Conservation (phyloP, 2,329 filamentous ascomycete genomes). For the Hypoxylon sp. region DNA sequence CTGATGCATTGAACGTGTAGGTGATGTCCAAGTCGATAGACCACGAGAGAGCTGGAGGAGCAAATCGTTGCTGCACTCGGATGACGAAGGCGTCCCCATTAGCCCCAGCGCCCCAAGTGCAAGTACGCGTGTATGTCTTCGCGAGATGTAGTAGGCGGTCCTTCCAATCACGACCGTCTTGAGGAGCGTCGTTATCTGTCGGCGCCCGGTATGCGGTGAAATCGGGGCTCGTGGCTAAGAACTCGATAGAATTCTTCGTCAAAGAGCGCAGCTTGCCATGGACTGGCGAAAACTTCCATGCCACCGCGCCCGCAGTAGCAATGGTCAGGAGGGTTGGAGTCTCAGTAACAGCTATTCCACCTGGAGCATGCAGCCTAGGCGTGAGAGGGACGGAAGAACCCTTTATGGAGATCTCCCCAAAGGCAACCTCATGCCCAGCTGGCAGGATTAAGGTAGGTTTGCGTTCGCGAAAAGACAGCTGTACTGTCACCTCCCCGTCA, state of each 20-base stretch:
- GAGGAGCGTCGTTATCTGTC: conserved; percentile 74
- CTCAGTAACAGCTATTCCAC: conserved; percentile 46
- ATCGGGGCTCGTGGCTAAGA: conserved; percentile 47
- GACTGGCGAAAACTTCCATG: conserved; percentile 50
- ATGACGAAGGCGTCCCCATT: conserved; percentile 56
- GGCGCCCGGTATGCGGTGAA: conserved; percentile 71
- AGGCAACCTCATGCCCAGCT: conserved; percentile 51
- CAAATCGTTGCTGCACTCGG: conserved; percentile 65
- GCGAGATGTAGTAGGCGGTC: conserved; percentile 61
- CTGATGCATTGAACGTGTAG: conserved; percentile 67
- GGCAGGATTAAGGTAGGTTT: conserved; percentile 45
- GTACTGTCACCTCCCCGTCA: conserved; percentile 48
- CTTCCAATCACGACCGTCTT: conserved; percentile 70
- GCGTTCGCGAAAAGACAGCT: conserved; percentile 50
- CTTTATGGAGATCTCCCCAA: conserved; percentile 49
- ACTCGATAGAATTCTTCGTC: conserved; percentile 47
- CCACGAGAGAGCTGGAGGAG: conserved; percentile 76
- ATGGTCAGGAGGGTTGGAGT: conserved; percentile 49
- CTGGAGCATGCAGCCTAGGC: conserved; percentile 6
- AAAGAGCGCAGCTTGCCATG: conserved; percentile 49
- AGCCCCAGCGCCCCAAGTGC: conserved; percentile 47
- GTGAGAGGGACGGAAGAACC: neutral
- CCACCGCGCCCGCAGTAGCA: conserved; percentile 40
- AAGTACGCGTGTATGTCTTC: conserved; percentile 55
- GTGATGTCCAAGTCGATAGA: conserved; percentile 64